phyloP scores from a whole-genome alignment of 768 basidiomycete species.

The Gymnopilus dilepis region DNA sequence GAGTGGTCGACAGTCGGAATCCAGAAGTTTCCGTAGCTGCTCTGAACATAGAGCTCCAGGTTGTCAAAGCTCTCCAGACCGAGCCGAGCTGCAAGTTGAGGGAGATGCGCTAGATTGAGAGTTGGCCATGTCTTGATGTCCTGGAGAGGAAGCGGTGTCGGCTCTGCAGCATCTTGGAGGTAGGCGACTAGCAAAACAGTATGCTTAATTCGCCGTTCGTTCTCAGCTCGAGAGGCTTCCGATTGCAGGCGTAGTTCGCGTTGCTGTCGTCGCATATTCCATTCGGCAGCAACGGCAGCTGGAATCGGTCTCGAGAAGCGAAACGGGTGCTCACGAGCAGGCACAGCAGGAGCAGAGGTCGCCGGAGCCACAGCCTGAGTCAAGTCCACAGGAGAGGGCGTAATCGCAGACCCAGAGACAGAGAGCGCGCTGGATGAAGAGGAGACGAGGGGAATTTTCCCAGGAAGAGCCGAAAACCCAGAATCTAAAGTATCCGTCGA shows the following conservation, averaged over 20 bases:
- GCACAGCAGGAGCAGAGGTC: not conserved
- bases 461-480: not conserved
- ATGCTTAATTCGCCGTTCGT: constrained; percentile 8
- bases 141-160: constrained; percentile 4
- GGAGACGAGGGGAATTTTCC: not conserved
- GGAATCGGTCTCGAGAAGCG: not conserved
- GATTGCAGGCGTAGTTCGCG: constrained; percentile 2
- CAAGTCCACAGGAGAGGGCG: not conserved
- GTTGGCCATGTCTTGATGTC: constrained; percentile 13
- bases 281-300: not conserved
- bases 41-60: constrained; percentile 3
- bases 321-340: not conserved
- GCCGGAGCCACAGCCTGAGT: not conserved
- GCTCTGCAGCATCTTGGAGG: not conserved
- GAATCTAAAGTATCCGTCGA: not conserved
- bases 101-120: not conserved
- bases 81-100: not conserved
- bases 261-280: not conserved
- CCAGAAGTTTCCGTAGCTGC: not conserved
- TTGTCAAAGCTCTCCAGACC: not conserved
- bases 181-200: constrained; percentile 8
- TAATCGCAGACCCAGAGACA: not conserved
- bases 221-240: constrained; percentile 6
- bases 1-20: not conserved
- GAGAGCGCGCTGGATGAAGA: not conserved